phyloP scores from a whole-genome alignment of 75 land plant species.

The Pinus taeda region DNA sequence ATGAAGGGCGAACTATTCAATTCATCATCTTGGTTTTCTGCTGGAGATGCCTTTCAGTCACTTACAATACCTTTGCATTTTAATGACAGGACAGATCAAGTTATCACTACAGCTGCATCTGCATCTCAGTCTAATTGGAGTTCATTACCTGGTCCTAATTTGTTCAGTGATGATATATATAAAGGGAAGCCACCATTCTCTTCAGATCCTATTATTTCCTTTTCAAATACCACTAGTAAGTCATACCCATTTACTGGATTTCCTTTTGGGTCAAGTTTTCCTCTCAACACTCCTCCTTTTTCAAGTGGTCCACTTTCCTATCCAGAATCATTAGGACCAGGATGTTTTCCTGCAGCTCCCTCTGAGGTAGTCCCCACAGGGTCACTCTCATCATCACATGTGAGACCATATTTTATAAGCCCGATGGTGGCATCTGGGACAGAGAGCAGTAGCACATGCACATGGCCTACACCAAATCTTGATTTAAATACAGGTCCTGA shows the following conservation, averaged over 20 bases:
- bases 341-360: slow-evolving; percentile 31
- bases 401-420: slow-evolving; percentile 57
- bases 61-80: slow-evolving; percentile 55
- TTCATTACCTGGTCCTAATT: slow-evolving; percentile 11
- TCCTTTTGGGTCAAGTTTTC: slow-evolving; percentile 51
- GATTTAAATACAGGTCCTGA: slow-evolving; percentile 93
- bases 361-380: slow-evolving; percentile 45
- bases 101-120: slow-evolving; percentile 27
- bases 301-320: slow-evolving; percentile 31
- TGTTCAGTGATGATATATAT: slow-evolving; percentile 40
- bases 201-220: slow-evolving; percentile 52
- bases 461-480: slow-evolving; percentile 58
- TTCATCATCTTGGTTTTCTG: slow-evolving; percentile 70
- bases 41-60: slow-evolving; percentile 41
- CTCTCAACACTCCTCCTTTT: slow-evolving; percentile 38
- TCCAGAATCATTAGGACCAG: slow-evolving; percentile 37
- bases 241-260: slow-evolving; percentile 52
- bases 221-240: slow-evolving; percentile 24
- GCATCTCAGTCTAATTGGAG: slow-evolving; percentile 24
- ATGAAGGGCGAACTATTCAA: slow-evolving; percentile 48
- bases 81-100: slow-evolving; percentile 49
- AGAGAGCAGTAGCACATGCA: slow-evolving; percentile 33
- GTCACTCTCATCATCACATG: slow-evolving; percentile 39
- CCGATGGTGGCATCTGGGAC: slow-evolving; percentile 29
- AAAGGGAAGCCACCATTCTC: slow-evolving; percentile 34